These are phyloP conservation scores for Fomitopsis pulvina DNA, from an alignment of 768 basidiomycete genomes.

Conservation along the genomic window DNA sequence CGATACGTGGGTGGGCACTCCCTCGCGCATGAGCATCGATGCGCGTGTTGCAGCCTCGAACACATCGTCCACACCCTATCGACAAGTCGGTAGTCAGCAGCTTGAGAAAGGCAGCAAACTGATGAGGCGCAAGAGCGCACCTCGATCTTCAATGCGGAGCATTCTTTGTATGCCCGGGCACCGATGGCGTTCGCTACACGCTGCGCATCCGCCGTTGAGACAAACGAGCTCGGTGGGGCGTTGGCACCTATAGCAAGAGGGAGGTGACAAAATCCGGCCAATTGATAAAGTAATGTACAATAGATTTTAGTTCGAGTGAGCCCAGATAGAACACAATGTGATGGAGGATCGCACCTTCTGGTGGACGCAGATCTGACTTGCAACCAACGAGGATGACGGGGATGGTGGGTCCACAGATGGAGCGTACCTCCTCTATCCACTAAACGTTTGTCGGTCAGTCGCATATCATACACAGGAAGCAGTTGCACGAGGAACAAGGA, in stretches of 20 bases:
- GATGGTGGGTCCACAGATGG: conserved; percentile 88
- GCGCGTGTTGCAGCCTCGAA: conserved; percentile 97
- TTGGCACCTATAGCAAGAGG: too few species aligned
- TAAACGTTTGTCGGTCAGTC: conserved; percentile 29
- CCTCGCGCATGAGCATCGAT: conserved; percentile 93
- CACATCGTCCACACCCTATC: conserved; percentile 82
- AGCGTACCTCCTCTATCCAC: conserved; percentile 99
- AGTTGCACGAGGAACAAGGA: neutral
- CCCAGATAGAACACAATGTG: too few species aligned
- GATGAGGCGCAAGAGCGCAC: neutral
- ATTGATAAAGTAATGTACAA: too few species aligned
- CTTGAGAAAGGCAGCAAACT: neutral
- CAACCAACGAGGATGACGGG: conserved; percentile 96
- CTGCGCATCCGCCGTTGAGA: conserved; percentile 77
- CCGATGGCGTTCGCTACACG: conserved; percentile 79
- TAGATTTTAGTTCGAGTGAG: too few species aligned
- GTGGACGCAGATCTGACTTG: conserved; percentile 87
- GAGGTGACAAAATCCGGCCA: too few species aligned
- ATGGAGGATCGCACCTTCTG: conserved; percentile 23
- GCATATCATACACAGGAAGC: too few species aligned
- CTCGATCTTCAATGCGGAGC: conserved; percentile 81
- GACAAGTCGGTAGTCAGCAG: neutral
- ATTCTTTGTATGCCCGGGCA: conserved; percentile 92
- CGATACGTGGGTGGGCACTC: conserved; percentile 47
- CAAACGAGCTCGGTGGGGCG: conserved; percentile 31